phyloP scores from a whole-genome alignment of 139 green algal species.

The Pseudopediastrum boryanum region DNA sequence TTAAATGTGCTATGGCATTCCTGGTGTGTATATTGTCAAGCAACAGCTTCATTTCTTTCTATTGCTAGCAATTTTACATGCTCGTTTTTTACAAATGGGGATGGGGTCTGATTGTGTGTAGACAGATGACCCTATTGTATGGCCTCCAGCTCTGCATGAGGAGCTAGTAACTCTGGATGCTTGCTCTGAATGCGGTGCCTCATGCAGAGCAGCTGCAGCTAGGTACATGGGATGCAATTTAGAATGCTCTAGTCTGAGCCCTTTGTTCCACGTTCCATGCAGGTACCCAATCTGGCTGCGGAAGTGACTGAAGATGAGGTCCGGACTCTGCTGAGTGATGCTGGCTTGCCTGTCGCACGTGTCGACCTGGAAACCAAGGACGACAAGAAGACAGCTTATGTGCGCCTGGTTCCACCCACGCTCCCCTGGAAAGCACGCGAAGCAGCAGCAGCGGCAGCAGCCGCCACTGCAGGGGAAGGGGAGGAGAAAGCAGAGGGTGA shows the following conservation, averaged over 20 bases:
- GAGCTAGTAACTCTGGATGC: too few species aligned
- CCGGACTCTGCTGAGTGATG: neutral
- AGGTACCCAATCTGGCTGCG: neutral
- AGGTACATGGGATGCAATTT: neutral
- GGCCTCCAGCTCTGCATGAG: too few species aligned
- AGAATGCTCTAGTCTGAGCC: too few species aligned
- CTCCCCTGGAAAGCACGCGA: neutral
- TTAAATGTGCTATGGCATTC: neutral
- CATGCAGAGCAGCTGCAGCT: neutral
- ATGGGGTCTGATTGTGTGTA: too few species aligned
- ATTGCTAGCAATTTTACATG: too few species aligned
- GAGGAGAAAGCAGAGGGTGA: neutral
- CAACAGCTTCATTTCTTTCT: neutral
- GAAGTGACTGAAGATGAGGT: neutral
- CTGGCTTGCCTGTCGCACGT: neutral
- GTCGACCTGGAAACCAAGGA: neutral
- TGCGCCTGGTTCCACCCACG: slow-evolving; percentile 16
- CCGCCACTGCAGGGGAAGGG: neutral
- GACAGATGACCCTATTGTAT: too few species aligned
- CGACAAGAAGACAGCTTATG: slow-evolving; percentile 18
- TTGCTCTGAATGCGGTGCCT: too few species aligned
- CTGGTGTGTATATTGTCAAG: neutral
- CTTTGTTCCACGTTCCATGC: neutral
- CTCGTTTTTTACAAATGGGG: too few species aligned
- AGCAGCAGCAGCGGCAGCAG: slow-evolving; percentile 6